These are phyloP conservation scores for Lentinula sp. DNA, from an alignment of 768 basidiomycete species.

Conservation along the genomic window DNA sequence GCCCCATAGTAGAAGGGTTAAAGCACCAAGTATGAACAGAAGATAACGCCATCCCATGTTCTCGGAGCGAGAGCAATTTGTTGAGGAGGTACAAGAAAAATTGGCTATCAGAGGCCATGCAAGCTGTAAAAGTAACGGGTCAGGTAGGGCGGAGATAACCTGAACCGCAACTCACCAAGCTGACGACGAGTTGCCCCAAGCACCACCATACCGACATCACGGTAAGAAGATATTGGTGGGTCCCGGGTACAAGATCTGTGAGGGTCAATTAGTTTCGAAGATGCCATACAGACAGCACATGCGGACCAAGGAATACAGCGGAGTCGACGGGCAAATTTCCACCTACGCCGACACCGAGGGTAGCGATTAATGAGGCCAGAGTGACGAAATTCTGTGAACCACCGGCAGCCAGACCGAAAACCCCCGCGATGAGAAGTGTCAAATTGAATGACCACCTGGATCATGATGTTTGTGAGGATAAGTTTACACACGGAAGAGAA, in stretches of 20 bases:
- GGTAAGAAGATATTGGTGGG: constrained; percentile 55
- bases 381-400: constrained; percentile 40
- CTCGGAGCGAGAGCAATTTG: constrained; percentile 29
- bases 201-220: constrained; percentile 57
- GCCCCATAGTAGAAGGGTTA: constrained; percentile 47
- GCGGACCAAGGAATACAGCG: constrained; percentile 42
- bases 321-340: constrained; percentile 54
- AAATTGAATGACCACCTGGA: constrained; percentile 59
- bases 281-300: constrained; percentile 8
- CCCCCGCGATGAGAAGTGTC: constrained; percentile 46
- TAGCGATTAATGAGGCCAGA: constrained; percentile 40
- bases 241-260: constrained; percentile 43
- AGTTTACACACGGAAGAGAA: not conserved
- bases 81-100: constrained; percentile 36
- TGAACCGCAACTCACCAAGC: constrained; percentile 26
- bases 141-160: not conserved
- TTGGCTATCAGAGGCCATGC: constrained; percentile 58
- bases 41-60: constrained; percentile 68
- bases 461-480: not conserved
- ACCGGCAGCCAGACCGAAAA: constrained; percentile 48
- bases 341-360: constrained; percentile 43
- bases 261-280: constrained; percentile 1
- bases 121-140: constrained; percentile 25
- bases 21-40: constrained; percentile 44
- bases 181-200: constrained; percentile 46